Base-by-base conservation (phyloP, 164 flowering plant genomes). In the Chimonanthus praecox region DNA sequence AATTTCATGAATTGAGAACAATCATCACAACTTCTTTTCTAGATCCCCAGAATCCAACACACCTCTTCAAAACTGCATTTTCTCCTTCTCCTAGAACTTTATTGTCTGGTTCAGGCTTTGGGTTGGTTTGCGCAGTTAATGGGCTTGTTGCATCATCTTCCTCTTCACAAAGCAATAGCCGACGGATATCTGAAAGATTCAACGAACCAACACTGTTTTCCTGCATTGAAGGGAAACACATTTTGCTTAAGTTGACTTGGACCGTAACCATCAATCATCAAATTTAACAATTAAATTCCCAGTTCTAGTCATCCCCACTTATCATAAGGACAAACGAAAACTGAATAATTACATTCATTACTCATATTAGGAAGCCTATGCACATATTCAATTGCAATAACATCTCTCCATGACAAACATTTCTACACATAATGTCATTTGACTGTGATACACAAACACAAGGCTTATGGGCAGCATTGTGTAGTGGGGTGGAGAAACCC, bases 151-250 rank as follows among this genome's bases (percentile, higher is more conserved):
- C 91, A 82, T 88, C 91, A 79, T 88, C 89, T 72, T 84, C 88
- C 77, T 85, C 89, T 66, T 86, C 91, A 64, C 76, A 76, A 2
- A 80, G 82, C 75, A 96, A 76, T 75, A 96, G 80, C 48, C 97
- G 84, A 67, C 80, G 83, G 67, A 96, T 89, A 73, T 96, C 98
- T 4, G 93, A 78, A 6, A 95, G 70, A 51, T 70, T 49, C 9
- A 60, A 90, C 2, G 92, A 79, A 33, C 89, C 93, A 46, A 80
- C 78, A 81, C 93, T 91, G 47, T 88, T 92, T 67, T 87, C 95
- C 99, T 95, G 82, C 64, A 81, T 9, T 54, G 11, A 10, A 8
- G 4, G 45, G 60, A 54, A 54, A 16, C 60, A 54, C 15, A 54
- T 9, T 10, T 54, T 11, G 9, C n/a, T 54, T 16, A 33, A 13